Conservation (phyloP, 1,139 yeast species). For the Debaryomycetaceae sp. region DNA sequence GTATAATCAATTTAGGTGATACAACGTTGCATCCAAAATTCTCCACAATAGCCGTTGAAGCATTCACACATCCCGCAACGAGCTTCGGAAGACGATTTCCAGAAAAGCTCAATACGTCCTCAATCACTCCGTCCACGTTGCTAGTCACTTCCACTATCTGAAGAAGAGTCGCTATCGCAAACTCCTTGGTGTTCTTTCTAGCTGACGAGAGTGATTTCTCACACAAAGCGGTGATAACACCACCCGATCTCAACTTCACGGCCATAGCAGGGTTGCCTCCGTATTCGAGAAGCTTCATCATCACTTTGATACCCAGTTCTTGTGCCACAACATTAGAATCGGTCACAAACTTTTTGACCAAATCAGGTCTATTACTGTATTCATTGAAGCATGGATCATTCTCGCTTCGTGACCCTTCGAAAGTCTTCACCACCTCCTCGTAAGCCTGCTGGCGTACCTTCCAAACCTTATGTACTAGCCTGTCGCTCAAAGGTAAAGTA, state of each 20-base stretch:
- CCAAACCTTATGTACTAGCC: slow-evolving; percentile 79
- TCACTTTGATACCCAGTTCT: slow-evolving; percentile 67
- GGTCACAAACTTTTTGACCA: slow-evolving; percentile 54
- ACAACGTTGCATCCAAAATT: slow-evolving; percentile 72
- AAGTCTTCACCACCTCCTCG: slow-evolving; percentile 55
- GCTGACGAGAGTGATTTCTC: slow-evolving; percentile 80
- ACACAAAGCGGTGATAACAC: slow-evolving; percentile 57
- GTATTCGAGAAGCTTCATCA: slow-evolving; percentile 54
- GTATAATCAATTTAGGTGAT: slow-evolving; percentile 57
- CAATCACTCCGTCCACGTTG: slow-evolving; percentile 63
- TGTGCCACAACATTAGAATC: slow-evolving; percentile 93
- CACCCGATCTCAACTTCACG: slow-evolving; percentile 29
- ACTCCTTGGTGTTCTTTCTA: slow-evolving; percentile 70
- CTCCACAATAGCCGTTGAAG: slow-evolving; percentile 53
- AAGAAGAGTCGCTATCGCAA: slow-evolving; percentile 59
- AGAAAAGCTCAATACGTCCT: slow-evolving; percentile 61
- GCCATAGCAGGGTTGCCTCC: slow-evolving; percentile 48
- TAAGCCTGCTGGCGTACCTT: slow-evolving; percentile 83
- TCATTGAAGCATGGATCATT: slow-evolving; percentile 51
- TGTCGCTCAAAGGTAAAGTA: slow-evolving; percentile 60
- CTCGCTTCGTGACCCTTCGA: slow-evolving; percentile 54
- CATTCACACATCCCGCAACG: slow-evolving; percentile 63
- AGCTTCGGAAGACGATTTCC: slow-evolving; percentile 72
- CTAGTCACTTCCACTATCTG: slow-evolving; percentile 60
- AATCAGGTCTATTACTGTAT: slow-evolving; percentile 47